Conservation (phyloP, 2,329 filamentous ascomycete species). For the Cladophialophora chaetospira region DNA sequence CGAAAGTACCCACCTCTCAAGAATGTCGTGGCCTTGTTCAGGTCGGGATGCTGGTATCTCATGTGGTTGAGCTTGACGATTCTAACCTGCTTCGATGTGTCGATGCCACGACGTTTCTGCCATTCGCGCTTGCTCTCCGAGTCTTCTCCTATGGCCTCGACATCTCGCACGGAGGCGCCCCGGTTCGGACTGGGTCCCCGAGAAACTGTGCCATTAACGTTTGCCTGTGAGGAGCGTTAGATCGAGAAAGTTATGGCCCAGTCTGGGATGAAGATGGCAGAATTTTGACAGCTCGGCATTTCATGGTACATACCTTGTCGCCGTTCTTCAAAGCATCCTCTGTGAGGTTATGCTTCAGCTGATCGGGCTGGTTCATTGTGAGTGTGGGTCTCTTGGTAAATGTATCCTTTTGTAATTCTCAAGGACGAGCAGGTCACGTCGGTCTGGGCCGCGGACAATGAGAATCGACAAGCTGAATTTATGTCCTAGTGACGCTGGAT, state of each 20-base stretch:
- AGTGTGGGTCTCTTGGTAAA: not conserved
- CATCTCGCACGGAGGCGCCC: slow-evolving; percentile 31
- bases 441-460: no score
- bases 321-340: slow-evolving; percentile 27
- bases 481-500: no score
- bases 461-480: no score
- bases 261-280: not conserved
- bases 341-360: slow-evolving; percentile 32
- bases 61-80: slow-evolving; percentile 54
- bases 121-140: slow-evolving; percentile 28
- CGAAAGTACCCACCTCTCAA: slow-evolving; percentile 38
- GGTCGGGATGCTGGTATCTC: slow-evolving; percentile 57
- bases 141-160: slow-evolving; percentile 28
- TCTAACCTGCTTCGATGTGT: slow-evolving; percentile 48
- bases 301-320: slow-evolving; percentile 19
- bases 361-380: slow-evolving; percentile 26
- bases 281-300: no score
- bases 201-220: slow-evolving; percentile 23
- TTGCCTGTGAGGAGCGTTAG: slow-evolving; percentile 4
- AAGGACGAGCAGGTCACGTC: no score
- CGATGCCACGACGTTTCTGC: slow-evolving; percentile 40
- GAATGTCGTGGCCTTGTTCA: slow-evolving; percentile 52
- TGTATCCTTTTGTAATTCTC: no score
- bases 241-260: no score
- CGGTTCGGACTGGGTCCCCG: slow-evolving; percentile 33